Evolutionary conservation across 2,329 filamentous ascomycete genomes (phyloP), one percentile per base, ranked within the genome.

Genomic region (Fusarium xylarioides): DNA sequence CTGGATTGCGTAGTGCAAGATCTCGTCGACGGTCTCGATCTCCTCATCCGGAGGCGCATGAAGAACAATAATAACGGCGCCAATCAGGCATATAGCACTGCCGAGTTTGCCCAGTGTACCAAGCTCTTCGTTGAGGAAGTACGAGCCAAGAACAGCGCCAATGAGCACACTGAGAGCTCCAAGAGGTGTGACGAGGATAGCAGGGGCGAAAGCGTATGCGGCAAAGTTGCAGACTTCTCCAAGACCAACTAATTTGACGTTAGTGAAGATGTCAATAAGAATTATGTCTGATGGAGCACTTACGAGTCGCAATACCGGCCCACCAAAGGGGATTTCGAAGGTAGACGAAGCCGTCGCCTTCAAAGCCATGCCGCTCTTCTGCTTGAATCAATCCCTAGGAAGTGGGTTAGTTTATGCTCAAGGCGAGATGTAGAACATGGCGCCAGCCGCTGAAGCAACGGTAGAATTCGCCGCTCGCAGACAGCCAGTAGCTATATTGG

Each of bases 171-270:
- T 96, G 71, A 99, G 88, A 63, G 96, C 96, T 70, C 96, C 96
- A 30, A 99, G 86, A 32, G 96, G 96, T 10, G 96, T 99, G 44
- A 99, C 96, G 59, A 99, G 88, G 83, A 99, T 99, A n/a, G 96
- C 97, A 44, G 96, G 96, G 74, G 96, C 96, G 83, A 98, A 99
- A 12, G 96, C 96, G 81, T 99, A 99, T 70, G 96, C 96, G 56
- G 95, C 95, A 81, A 99, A 99, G 83, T 99, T 99, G 84, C 95
- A 97, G 66, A 98, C 86, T 84, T 99, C 96, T 80, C 96, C 96
- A 49, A 97, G 84, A 68, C 95, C 93, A 90, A 99, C 94, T 97
- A 78, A 61, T 47, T 56, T 50, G 38, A 60, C 54, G 61, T 79
- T 71, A 82, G 74, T 40, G 38, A 32, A 61, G 43, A 18, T 23